Percentiles rank a stretch among this genome's conserved stretches.
Conservation (phyloP, 2,329 filamentous ascomycete genomes). For the Epichloe brachyelytri region DNA sequence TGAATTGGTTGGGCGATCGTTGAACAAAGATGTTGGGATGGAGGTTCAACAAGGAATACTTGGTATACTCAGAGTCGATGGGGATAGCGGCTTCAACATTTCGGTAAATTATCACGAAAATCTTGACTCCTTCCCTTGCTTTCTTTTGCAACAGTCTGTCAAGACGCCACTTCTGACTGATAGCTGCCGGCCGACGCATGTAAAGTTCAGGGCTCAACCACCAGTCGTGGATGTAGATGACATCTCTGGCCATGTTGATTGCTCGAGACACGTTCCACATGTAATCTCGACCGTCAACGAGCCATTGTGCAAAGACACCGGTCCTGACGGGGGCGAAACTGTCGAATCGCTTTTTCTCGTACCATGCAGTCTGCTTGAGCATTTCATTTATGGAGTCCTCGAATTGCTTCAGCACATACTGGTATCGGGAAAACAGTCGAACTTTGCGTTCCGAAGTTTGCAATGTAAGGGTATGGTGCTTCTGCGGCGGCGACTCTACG, state of each 20-base stretch:
- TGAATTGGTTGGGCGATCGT: conserved; percentile 90
- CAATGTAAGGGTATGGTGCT: conserved; percentile 81
- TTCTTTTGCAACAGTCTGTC: conserved; percentile 89
- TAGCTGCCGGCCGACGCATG: conserved; percentile 82
- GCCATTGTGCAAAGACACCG: conserved; percentile 85
- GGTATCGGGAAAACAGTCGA: conserved; percentile 81
- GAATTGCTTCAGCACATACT: conserved; percentile 80
- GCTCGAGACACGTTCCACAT: conserved; percentile 99
- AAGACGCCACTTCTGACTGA: conserved; percentile 95
- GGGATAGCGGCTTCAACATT: conserved; percentile 96
- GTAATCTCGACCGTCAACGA: conserved; percentile 92
- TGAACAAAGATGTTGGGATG: conserved; percentile 96
- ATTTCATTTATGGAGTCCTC: conserved; percentile 86
- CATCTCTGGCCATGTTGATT: conserved; percentile 92
- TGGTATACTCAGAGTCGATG: conserved; percentile 97
- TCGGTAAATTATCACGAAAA: conserved; percentile 94
- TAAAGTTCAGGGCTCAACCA: conserved; percentile 96
- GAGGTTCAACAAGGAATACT: conserved; percentile 86
- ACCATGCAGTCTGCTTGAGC: conserved; percentile 72
- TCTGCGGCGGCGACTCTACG: conserved; percentile 23
- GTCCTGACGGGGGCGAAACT: conserved; percentile 86
- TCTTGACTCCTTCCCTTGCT: conserved; percentile 87
- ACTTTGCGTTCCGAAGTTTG: conserved; percentile 85
- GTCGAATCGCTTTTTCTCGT: conserved; percentile 70
- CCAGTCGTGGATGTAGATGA: conserved; percentile 99